Base-by-base conservation (phyloP, 2,329 filamentous ascomycete genomes). In the Erysiphe pulchra region DNA sequence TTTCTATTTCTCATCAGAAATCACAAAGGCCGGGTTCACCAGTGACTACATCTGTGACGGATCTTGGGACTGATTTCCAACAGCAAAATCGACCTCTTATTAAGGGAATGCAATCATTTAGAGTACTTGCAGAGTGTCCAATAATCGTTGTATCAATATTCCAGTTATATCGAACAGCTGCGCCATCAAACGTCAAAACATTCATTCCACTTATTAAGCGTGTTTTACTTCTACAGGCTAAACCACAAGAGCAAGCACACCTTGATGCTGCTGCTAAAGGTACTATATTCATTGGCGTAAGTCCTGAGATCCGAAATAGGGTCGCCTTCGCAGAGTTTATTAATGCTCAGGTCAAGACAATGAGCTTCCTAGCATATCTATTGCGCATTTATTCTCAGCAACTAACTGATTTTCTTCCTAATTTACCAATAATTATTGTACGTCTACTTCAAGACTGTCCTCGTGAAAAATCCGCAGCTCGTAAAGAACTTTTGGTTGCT, bases 101-200 rank as follows among this genome's bases (percentile, higher is more conserved):
- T 46, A 92, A 84, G 61, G 90, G 90, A 30, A 94, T 94, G 83
- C 84, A 93, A 59, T 98, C 90, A 1, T 98, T 99, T 71, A 98
- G 95, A 61, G 87, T 98, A 20, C 71, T 98, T 4, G 85, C 87
- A 1, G 90, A 99, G 60, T 98, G 90, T 54, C 90, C 90, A 0
- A 99, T 99, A 45, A 95, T 98, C 37, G 90, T 99, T 3, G 90
- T 98, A 1, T 95, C 87, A 4, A 83, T 98, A 52, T 95, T 98
- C 60, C 90, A 98, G 62, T 80, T 87, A 5, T 90, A 98, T 56
- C 75, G 86, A 43, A 67, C 63, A 42, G 79, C 79, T 5, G 87
- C 93, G 2, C 68, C 75, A 34, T 71, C 77, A 47, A 94, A 94
- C 55, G 86, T 98, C 44, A 85, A 82, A 62, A 71, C 78, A 10